Evolutionary conservation across 345 rosid genomes (phyloP), one percentile per base, ranked within the genome.

Genomic region (Murraya paniculata): DNA sequence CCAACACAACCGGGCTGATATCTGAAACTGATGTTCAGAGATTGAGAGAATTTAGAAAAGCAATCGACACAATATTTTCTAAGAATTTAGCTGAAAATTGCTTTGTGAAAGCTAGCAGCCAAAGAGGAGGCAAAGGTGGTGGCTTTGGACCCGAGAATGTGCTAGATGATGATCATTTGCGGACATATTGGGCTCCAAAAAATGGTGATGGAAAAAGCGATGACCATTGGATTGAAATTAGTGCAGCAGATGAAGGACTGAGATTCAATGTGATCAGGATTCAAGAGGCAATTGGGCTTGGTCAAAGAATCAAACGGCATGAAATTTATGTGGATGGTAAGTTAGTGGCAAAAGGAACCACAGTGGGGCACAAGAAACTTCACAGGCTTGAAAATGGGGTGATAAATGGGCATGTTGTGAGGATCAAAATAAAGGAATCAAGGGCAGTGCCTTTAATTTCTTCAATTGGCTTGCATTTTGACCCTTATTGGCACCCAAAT

Each of bases 241-340:
- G 28, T 27, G 76, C 80, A 10, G 10, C 76, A 1, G 53, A 35
- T 19, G 85, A 64, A 64, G 83, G 84, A 81, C 21, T 86, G 78
- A 81, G 79, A 73, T 92, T 90, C 41, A 92, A 89, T 57, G 93
- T 89, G 79, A 71, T 92, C 19, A 84, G 93, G 77, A 87, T 90
- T 65, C 97, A 92, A 66, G 97, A 92, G 71, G 89, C 94, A 2
- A 87, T 92, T 25, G 94, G 94, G 60, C 84, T 92, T 28, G 94
- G 94, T 24, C 94, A 92, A 75, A 82, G 97, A 85, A 84, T 92
- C 75, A 41, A 82, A 53, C 66, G 74, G 77, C 93, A 90, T 70
- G 87, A 84, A 76, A 70, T 92, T 65, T 76, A 84, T 48, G 84
- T 90, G n/a, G 91, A 90, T 48, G 94, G 93, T 5, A 84, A 84